phyloP scores from a whole-genome alignment of 2,329 filamentous ascomycete species.

The Chalara sp. region DNA sequence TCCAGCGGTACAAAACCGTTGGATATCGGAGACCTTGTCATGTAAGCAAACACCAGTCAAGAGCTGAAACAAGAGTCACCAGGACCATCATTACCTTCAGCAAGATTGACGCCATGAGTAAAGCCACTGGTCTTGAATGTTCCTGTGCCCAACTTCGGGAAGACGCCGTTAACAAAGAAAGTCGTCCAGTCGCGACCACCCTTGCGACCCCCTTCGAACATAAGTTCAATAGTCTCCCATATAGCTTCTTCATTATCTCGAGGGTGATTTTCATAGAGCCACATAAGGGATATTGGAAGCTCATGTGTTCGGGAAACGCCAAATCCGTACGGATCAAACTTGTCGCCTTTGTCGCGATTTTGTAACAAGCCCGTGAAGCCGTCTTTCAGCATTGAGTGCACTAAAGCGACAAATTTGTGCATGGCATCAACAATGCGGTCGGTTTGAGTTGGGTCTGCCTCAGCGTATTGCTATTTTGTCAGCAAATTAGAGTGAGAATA shows the following conservation, averaged over 20 bases:
- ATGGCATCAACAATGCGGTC: constrained; percentile 40
- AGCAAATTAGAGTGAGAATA: not conserved
- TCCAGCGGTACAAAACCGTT: not conserved
- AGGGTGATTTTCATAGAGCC: constrained; percentile 24
- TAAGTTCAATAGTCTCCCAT: constrained; percentile 23
- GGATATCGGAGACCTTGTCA: not conserved
- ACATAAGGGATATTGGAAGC: constrained; percentile 32
- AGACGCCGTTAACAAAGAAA: constrained; percentile 14
- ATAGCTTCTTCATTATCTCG: constrained; percentile 14
- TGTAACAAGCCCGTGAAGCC: not conserved
- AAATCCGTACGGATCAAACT: constrained; percentile 32
- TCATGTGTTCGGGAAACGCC: constrained; percentile 33
- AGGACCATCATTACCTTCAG: constrained; percentile 5
- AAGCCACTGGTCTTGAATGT: constrained; percentile 1
- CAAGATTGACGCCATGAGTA: constrained; percentile 15
- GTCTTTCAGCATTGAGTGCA: not conserved
- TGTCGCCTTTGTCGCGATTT: constrained; percentile 32
- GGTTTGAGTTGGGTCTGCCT: constrained; percentile 38
- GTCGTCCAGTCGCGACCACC: constrained; percentile 10
- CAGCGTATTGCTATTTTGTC: constrained; percentile 29
- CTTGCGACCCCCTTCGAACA: constrained; percentile 9
- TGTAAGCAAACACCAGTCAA: not conserved
- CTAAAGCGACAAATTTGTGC: not conserved
- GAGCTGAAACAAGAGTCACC: not conserved
- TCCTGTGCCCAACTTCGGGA: constrained; percentile 2